These are phyloP conservation scores for Isochrysis galbana DNA, from an alignment of 78 protist genomes.

Conservation along the genomic window DNA sequence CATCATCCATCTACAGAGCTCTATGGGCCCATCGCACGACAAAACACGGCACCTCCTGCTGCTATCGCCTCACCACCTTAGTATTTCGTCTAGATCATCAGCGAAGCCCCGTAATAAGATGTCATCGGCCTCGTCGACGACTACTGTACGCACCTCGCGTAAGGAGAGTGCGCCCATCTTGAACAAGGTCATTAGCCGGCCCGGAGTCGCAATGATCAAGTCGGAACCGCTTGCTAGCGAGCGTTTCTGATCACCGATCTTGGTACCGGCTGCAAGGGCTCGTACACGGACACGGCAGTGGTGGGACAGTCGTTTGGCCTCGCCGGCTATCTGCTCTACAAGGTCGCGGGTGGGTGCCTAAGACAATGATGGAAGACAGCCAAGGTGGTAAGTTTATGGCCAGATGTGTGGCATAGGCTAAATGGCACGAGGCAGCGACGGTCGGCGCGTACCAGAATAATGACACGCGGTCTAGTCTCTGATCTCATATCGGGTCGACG, in stretches of 20 bases:
- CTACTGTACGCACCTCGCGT: not conserved
- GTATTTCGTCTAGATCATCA: not conserved
- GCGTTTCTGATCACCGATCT: constrained; percentile 59
- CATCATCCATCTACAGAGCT: too few species aligned
- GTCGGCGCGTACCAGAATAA: too few species aligned
- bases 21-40: too few species aligned
- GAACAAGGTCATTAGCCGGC: constrained; percentile 56
- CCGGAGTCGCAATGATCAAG: constrained; percentile 82
- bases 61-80: too few species aligned
- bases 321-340: constrained; percentile 65
- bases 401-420: too few species aligned
- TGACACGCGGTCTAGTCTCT: constrained; percentile 55
- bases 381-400: too few species aligned
- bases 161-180: not conserved
- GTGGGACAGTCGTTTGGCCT: constrained; percentile 45
- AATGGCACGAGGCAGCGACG: too few species aligned
- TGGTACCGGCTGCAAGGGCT: constrained; percentile 67
- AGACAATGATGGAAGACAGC: too few species aligned
- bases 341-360: constrained; percentile 95
- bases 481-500: constrained; percentile 11
- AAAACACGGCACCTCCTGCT: too few species aligned
- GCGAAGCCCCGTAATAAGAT: not conserved
- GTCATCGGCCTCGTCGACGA: constrained; percentile 6
- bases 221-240: constrained; percentile 77
- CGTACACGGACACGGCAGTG: constrained; percentile 62